Percentiles rank a stretch among this genome's conserved stretches.
phyloP scores from a whole-genome alignment of 257 asterid genomes.

The Nicotiana undulata region DNA sequence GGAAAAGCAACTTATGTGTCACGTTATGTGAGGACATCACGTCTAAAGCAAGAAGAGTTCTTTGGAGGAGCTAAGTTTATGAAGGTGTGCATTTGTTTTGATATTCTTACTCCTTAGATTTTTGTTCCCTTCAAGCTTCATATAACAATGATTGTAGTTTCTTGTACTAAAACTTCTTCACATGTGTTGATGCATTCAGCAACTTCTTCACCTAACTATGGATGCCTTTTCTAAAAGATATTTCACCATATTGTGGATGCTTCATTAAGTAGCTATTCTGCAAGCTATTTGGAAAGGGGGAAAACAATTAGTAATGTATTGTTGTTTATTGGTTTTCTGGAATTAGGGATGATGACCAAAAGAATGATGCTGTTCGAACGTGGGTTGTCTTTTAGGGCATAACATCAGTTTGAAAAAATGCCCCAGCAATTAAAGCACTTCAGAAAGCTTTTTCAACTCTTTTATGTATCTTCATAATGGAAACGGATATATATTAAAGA shows the following conservation, averaged over 20 bases:
- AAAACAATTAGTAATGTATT: background rate
- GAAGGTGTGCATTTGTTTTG: constrained; percentile 44
- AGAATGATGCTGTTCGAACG: background rate
- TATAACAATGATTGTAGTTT: background rate
- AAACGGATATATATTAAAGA: background rate
- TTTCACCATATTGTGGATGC: background rate
- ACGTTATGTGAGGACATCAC: constrained; percentile 86
- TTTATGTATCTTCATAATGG: background rate
- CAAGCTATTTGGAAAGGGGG: background rate
- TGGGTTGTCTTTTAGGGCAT: background rate
- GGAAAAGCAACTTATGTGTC: constrained; percentile 93
- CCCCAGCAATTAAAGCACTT: background rate
- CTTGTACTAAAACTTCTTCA: background rate
- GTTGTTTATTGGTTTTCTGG: background rate
- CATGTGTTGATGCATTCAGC: background rate
- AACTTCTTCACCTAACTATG: background rate
- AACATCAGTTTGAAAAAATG: background rate
- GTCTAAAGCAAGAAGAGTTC: constrained; percentile 80
- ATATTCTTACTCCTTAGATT: background rate
- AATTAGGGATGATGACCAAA: background rate
- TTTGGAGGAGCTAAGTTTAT: constrained; percentile 75
- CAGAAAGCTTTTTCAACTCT: background rate
- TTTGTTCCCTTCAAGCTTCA: background rate
- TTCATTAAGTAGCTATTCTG: background rate
- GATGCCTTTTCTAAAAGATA: background rate